Conservation (phyloP, 2,329 filamentous ascomycete species). For the Exophiala phaeomuriformis region DNA sequence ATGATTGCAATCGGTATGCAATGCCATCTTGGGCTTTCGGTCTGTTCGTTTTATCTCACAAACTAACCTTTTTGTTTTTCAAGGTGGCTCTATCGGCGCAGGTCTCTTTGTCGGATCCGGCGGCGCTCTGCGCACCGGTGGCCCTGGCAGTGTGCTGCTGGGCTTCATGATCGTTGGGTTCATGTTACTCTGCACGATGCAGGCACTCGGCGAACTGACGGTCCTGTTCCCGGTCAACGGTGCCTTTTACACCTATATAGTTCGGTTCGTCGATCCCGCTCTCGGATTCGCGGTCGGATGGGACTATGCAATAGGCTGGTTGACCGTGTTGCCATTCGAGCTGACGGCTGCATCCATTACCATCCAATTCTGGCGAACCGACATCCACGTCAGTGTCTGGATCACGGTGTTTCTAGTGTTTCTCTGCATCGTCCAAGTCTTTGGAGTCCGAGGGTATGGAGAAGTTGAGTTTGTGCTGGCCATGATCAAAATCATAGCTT, state of each 20-base stretch:
- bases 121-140: slow-evolving; percentile 32
- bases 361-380: slow-evolving; percentile 23
- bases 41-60: not conserved
- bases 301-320: slow-evolving; percentile 30
- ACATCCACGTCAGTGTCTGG: slow-evolving; percentile 32
- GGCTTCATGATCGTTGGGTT: slow-evolving; percentile 51
- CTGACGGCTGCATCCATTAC: slow-evolving; percentile 23
- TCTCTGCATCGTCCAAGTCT: slow-evolving; percentile 70
- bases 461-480: slow-evolving; percentile 77
- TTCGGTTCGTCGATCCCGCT: slow-evolving; percentile 48
- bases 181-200: slow-evolving; percentile 45
- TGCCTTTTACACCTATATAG: slow-evolving; percentile 64
- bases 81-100: slow-evolving; percentile 32
- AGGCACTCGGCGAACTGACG: slow-evolving; percentile 69
- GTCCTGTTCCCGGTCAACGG: slow-evolving; percentile 67
- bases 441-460: slow-evolving; percentile 74
- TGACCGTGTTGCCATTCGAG: slow-evolving; percentile 24
- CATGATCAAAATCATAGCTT: slow-evolving; percentile 69
- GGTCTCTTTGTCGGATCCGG: slow-evolving; percentile 37
- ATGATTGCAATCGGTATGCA: slow-evolving; percentile 28
- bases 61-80: not conserved
- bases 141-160: slow-evolving; percentile 34
- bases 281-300: slow-evolving; percentile 41
- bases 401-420: slow-evolving; percentile 66
- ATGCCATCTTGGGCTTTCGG: not conserved